Base-by-base conservation (phyloP, 805 yeast species). In the Candida lessepsii region DNA sequence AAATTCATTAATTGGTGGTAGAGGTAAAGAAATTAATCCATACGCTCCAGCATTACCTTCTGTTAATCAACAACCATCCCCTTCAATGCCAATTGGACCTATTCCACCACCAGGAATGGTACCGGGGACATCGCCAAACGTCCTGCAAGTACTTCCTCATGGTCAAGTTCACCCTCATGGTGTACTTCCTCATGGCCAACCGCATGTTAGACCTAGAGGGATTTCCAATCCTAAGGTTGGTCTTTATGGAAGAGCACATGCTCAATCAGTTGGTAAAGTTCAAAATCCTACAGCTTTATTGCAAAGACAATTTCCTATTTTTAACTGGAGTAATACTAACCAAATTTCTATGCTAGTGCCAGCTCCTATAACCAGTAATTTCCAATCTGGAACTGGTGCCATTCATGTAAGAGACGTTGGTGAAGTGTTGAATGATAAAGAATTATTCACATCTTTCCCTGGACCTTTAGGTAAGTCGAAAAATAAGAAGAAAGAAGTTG, bases 281-380 rank as follows among this genome's bases (percentile, higher is more conserved):
- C 61, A 64, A 21, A 74, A 80, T 45, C 83, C 86, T 6, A 75
- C 74, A 37, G 75, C 79, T 17, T 58, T 83, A 37, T 59, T 70
- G 17, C 60, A 65, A 34, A 70, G 84, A 40, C 95, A 86, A 54
- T 84, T 83, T 61, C 95, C 96, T 0, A 55, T 88, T 24, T 83
- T 86, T 56, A 70, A 74, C 42, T 88, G 93, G 84, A 58, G 65
- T 37, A 44, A 48, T 20, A 57, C 68, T 1, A 57, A 54, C 20
- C 57, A 53, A n/a, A 57, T 57, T 3, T 61, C 52, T 1, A 40
- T 43, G 15, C 51, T 67, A 37, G 48, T 61, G 13, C 70, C 70
- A 5, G 42, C 41, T 7, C 41, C 43, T 9, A 25, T 46, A 10
- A 30, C 38, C 17, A 17, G 21, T 13, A 30, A 23, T 27, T 41